Percentiles rank a stretch among this genome's conserved stretches.
Evolutionary conservation across 257 asterid genomes (phyloP).

Genomic region (Penstemon barbatus): DNA sequence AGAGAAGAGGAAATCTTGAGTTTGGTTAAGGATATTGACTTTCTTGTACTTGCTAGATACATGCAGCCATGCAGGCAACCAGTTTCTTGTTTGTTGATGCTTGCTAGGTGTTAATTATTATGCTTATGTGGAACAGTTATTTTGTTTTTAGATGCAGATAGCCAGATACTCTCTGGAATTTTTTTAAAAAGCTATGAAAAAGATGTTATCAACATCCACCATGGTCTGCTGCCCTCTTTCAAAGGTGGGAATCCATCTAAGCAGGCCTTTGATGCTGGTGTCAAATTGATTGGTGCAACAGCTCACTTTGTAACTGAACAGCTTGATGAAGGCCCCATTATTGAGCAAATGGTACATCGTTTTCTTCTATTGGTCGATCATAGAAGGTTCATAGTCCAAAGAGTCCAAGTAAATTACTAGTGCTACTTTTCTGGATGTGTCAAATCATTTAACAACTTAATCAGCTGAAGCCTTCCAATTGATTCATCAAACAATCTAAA

Average conservation of each 20-base stretch:
- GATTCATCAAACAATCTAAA: not conserved
- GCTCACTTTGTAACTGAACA: conserved; percentile 90
- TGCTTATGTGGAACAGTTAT: too few species aligned
- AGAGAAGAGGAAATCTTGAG: conserved; percentile 69
- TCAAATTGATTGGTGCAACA: conserved; percentile 93
- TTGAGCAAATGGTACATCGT: conserved; percentile 82
- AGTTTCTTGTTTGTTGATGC: not conserved
- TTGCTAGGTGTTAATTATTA: not conserved
- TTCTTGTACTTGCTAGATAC: conserved; percentile 94
- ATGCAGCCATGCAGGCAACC: conserved; percentile 95
- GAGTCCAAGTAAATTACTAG: not conserved
- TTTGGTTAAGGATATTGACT: conserved; percentile 80
- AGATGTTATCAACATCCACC: conserved; percentile 92
- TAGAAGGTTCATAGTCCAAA: not conserved
- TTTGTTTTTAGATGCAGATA: conserved; percentile 24
- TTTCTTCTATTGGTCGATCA: too few species aligned
- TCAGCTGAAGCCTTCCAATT: not conserved
- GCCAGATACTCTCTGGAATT: conserved; percentile 79
- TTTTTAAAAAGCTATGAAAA: conserved; percentile 66
- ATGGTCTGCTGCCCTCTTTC: conserved; percentile 94
- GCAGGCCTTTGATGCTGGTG: conserved; percentile 98
- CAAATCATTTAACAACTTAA: not conserved
- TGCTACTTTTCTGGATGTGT: not conserved
- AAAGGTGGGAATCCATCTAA: conserved; percentile 92
- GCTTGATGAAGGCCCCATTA: conserved; percentile 93